Evolutionary conservation across 2,329 filamentous ascomycete species (phyloP).

Genomic region (Aspergillus sp.): DNA sequence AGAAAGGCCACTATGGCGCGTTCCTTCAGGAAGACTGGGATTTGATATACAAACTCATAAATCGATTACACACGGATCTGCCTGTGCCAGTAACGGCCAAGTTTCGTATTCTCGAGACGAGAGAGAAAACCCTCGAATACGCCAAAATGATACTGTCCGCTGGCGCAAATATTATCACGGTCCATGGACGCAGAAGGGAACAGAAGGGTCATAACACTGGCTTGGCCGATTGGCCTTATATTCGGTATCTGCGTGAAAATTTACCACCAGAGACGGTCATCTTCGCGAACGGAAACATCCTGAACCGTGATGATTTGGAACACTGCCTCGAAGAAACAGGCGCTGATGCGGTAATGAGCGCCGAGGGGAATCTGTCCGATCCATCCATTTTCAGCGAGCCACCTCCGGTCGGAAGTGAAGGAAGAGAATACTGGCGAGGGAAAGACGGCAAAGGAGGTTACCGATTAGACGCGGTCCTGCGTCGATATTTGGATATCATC

Average conservation of each 20-base stretch:
- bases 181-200: constrained; percentile 80
- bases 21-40: constrained; percentile 92
- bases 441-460: constrained; percentile 73
- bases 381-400: constrained; percentile 72
- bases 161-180: constrained; percentile 85
- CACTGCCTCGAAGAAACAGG: constrained; percentile 73
- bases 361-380: constrained; percentile 89
- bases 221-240: constrained; percentile 80
- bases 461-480: constrained; percentile 75
- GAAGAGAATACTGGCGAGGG: constrained; percentile 79
- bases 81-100: constrained; percentile 87
- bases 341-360: constrained; percentile 89
- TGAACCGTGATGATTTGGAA: constrained; percentile 70
- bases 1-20: constrained; percentile 81
- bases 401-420: constrained; percentile 56
- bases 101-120: constrained; percentile 80
- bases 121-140: constrained; percentile 79
- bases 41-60: constrained; percentile 73
- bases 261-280: constrained; percentile 82
- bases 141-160: constrained; percentile 78
- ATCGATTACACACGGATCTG: constrained; percentile 69
- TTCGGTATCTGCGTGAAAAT: constrained; percentile 72
- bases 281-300: constrained; percentile 92
- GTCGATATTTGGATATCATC: constrained; percentile 85
- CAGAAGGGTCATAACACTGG: constrained; percentile 96